Percentiles rank a stretch among this genome's conserved stretches.
These are phyloP conservation scores for Cyclotella cryptica DNA, from an alignment of 108 stramenopile genomes.

Conservation along the genomic window DNA sequence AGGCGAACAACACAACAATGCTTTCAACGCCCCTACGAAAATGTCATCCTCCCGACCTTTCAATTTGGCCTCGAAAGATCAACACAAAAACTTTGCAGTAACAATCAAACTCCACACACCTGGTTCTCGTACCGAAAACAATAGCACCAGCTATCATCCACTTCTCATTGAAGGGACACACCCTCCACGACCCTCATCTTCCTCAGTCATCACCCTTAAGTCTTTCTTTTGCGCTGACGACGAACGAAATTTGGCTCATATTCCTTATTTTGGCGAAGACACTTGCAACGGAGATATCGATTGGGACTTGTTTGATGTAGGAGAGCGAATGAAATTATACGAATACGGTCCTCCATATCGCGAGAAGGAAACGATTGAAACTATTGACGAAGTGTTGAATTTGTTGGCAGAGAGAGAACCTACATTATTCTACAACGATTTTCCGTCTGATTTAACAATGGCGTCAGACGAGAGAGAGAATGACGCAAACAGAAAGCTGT, in stretches of 20 bases:
- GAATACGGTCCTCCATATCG: constrained; percentile 53
- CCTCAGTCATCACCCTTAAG: constrained; percentile 49
- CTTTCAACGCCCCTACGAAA: neutral
- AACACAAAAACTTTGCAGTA: neutral
- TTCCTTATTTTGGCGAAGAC: constrained; percentile 86
- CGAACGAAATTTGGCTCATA: constrained; percentile 54
- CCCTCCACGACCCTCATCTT: constrained; percentile 36
- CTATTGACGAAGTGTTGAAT: constrained; percentile 39
- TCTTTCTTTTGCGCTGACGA: constrained; percentile 47
- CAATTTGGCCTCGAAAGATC: constrained; percentile 1
- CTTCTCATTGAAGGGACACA: constrained; percentile 42
- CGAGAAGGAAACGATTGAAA: constrained; percentile 31
- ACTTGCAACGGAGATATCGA: constrained; percentile 56
- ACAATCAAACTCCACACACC: neutral
- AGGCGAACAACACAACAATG: neutral
- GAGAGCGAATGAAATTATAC: constrained; percentile 33
- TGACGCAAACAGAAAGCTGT: neutral
- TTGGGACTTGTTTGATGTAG: constrained; percentile 52
- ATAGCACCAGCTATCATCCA: neutral
- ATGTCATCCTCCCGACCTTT: neutral
- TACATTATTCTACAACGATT: neutral
- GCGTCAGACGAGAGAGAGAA: neutral
- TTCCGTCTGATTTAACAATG: constrained; percentile 6
- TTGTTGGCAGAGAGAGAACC: constrained; percentile 21
- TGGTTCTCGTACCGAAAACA: neutral